phyloP scores from a whole-genome alignment of 176 grass and related monocot species.

The Cymbopogon citratus region DNA sequence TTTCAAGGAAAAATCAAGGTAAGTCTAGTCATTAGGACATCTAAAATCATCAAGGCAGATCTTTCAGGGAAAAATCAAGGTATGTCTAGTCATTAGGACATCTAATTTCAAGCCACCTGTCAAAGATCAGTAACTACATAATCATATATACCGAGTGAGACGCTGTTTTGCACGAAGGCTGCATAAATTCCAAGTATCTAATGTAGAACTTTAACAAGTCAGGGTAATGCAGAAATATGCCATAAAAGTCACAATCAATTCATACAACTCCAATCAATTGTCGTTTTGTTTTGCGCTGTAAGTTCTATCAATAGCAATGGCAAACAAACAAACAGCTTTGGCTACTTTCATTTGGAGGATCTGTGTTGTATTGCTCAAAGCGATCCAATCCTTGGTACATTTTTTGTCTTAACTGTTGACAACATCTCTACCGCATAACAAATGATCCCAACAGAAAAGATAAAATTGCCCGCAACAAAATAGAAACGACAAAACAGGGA shows the following conservation, averaged over 20 bases:
- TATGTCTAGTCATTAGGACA: not conserved
- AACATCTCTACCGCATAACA: constrained; percentile 31
- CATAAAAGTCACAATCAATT: constrained; percentile 36
- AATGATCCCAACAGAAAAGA: constrained; percentile 40
- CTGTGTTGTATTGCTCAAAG: constrained; percentile 30
- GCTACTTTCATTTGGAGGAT: constrained; percentile 44
- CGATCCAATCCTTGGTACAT: constrained; percentile 34
- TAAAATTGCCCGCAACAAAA: constrained; percentile 17
- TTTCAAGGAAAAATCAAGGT: not conserved
- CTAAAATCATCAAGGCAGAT: not conserved
- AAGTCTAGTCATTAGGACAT: not conserved
- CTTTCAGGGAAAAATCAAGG: not conserved
- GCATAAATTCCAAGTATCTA: constrained; percentile 16
- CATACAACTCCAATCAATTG: constrained; percentile 60
- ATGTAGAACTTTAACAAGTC: not conserved
- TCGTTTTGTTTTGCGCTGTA: constrained; percentile 34
- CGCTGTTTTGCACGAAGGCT: not conserved
- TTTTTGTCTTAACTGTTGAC: constrained; percentile 34
- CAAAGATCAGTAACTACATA: not conserved
- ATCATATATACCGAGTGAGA: not conserved
- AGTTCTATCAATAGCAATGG: constrained; percentile 49
- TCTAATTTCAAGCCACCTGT: not conserved
- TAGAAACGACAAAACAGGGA: not conserved
- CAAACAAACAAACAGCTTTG: constrained; percentile 37
- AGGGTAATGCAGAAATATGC: not conserved